Base-by-base conservation (phyloP, 2,329 filamentous ascomycete genomes). In the Akanthomyces muscarius region DNA sequence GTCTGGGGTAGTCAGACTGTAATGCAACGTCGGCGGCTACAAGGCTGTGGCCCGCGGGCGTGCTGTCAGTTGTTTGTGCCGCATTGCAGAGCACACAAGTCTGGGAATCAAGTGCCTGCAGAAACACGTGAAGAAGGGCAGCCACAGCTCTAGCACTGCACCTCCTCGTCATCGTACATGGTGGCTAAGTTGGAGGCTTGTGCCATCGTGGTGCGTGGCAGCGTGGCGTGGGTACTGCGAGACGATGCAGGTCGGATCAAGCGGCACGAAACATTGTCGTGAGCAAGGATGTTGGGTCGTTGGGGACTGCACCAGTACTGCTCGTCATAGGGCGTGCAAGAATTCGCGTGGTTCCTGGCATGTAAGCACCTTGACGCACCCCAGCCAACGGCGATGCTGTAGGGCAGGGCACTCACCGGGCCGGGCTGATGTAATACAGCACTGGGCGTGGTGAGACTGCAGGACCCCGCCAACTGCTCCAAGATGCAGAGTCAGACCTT, bases 371-470 rank as follows among this genome's bases (percentile, higher is more conserved):
- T 54, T 38, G 42, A 48, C 45, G 41, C 38, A 56, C 38, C 21
- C 21, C 28, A 21, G 56, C 25, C 38, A 38, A 47, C 38, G 28
- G 48, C 28, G 36, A 51, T 44, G 13, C 38, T 25, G 48, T 53
- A 61, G 47, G 58, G 38, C 59, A 48, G 38, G 23, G 13, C 21
- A 28, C 50, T 61, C 59, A 48, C 59, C 38, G 47, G 59, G 59
- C 59, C 30, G 51, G 30, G 59, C 59, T 61, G 59, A 61, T 54
- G 59, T 61, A 55, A 61, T 61, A 55, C 51, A 25, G 48, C 41
- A 48, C 16, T 8, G 16, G n/a, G 36, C 30, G 25, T 33, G 51
- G 51, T 54, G 51, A 61, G 59, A 61, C 30, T 38, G 25, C 28
- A 53, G 33, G 58, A 38, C 33, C 33, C 33, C 8, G 7, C 8